Conservation (phyloP, 805 yeast genomes). For the Cephaloascus albidus region DNA sequence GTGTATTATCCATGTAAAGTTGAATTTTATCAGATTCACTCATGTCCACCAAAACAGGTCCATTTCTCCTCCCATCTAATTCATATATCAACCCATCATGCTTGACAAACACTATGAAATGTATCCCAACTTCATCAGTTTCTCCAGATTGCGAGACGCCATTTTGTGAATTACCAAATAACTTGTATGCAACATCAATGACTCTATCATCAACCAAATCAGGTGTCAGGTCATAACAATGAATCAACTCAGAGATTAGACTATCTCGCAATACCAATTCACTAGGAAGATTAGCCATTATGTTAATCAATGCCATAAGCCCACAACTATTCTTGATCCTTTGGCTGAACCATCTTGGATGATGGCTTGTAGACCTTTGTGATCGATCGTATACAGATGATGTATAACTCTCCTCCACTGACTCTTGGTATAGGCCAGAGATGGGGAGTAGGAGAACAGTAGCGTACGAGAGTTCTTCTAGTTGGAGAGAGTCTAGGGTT, state of each 20-base stretch:
- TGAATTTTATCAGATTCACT: conserved; percentile 39
- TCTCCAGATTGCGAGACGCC: conserved; percentile 62
- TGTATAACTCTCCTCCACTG: conserved; percentile 32
- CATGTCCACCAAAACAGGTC: conserved; percentile 54
- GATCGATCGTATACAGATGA: conserved; percentile 9
- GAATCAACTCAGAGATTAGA: conserved; percentile 10
- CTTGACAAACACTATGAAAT: conserved; percentile 68
- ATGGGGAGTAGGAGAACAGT: conserved; percentile 79
- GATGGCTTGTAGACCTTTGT: conserved; percentile 18
- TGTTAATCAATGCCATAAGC: conserved; percentile 74
- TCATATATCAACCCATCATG: conserved; percentile 61
- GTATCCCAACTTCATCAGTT: conserved; percentile 44
- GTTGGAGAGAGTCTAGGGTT: conserved; percentile 77
- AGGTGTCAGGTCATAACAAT: conserved; percentile 4
- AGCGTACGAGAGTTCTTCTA: conserved; percentile 70
- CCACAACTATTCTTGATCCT: conserved; percentile 89
- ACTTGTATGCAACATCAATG: conserved; percentile 10
- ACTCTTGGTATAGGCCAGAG: conserved; percentile 47
- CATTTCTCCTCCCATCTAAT: conserved; percentile 79
- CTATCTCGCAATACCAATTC: conserved; percentile 32
- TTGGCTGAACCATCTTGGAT: conserved; percentile 73
- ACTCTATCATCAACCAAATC: conserved; percentile 14
- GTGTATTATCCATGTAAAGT: conserved; percentile 56
- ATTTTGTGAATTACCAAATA: conserved; percentile 35
- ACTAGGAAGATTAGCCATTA: conserved; percentile 33